These are phyloP conservation scores for Laetiporus sulphureus DNA, from an alignment of 1,284 basidiomycete species.

Conservation along the genomic window DNA sequence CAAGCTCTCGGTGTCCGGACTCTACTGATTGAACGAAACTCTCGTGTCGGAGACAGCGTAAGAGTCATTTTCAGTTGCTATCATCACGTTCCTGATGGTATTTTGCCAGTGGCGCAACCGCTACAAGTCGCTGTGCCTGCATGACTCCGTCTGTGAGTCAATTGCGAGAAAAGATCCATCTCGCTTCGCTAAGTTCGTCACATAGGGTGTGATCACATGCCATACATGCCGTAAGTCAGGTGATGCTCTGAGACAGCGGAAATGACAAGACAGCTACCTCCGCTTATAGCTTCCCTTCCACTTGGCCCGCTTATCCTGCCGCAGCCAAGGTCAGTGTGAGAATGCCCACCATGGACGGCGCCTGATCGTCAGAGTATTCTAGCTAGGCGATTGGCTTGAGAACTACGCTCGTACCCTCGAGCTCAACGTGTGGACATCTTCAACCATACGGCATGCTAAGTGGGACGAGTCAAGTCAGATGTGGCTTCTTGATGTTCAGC, in stretches of 20 bases:
- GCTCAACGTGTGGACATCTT: conserved; percentile 31
- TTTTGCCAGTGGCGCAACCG: conserved; percentile 5
- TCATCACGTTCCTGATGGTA: background rate
- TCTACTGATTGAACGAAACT: conserved; percentile 43
- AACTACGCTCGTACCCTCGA: conserved; percentile 33
- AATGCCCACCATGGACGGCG: too few species aligned
- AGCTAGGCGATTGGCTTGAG: conserved; percentile 37
- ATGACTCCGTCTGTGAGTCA: conserved; percentile 51
- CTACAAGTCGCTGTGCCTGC: conserved; percentile 45
- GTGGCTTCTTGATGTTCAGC: conserved; percentile 26
- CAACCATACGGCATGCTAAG: conserved; percentile 17
- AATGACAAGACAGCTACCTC: background rate
- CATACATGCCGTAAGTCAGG: conserved; percentile 26
- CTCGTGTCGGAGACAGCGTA: conserved; percentile 40
- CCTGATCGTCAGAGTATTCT: too few species aligned
- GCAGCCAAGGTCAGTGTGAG: conserved; percentile 22
- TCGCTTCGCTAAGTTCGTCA: background rate
- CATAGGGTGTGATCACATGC: conserved; percentile 44
- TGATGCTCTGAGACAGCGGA: background rate
- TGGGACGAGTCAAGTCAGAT: conserved; percentile 24
- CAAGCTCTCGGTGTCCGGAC: conserved; percentile 42
- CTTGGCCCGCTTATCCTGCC: conserved; percentile 35
- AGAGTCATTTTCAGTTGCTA: background rate
- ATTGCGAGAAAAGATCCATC: background rate
- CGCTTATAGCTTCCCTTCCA: conserved; percentile 23